Conservation (phyloP, 2,329 filamentous ascomycete species). For the Dactylella cylindrospora region DNA sequence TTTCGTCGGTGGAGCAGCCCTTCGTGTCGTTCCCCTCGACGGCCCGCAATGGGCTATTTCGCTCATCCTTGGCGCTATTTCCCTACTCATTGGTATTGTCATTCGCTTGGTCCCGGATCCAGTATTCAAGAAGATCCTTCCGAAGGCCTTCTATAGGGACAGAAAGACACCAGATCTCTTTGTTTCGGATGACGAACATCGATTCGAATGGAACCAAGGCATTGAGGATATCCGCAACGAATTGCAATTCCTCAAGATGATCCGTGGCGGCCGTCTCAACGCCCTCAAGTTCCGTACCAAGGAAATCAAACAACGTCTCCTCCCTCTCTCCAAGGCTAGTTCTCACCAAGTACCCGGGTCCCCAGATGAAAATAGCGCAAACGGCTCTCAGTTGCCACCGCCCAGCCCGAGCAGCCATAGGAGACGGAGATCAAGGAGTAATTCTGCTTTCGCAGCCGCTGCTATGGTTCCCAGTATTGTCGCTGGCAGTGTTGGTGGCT, state of each 20-base stretch:
- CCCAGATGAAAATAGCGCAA: slow-evolving; percentile 66
- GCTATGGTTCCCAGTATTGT: slow-evolving; percentile 49
- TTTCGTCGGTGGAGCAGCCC: slow-evolving; percentile 61
- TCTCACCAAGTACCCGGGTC: slow-evolving; percentile 64
- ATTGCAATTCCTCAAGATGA: slow-evolving; percentile 74
- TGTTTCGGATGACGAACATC: slow-evolving; percentile 63
- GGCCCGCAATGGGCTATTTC: slow-evolving; percentile 61
- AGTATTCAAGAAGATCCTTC: slow-evolving; percentile 58
- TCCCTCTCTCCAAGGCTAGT: slow-evolving; percentile 66
- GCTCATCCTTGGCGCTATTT: slow-evolving; percentile 57
- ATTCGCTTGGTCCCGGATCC: slow-evolving; percentile 60
- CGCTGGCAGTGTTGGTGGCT: slow-evolving; percentile 48
- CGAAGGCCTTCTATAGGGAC: slow-evolving; percentile 42
- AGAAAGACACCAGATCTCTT: slow-evolving; percentile 55
- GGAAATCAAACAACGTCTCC: slow-evolving; percentile 69
- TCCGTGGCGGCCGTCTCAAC: slow-evolving; percentile 80
- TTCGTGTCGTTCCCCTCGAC: slow-evolving; percentile 57
- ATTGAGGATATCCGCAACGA: slow-evolving; percentile 76
- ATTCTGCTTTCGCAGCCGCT: slow-evolving; percentile 59
- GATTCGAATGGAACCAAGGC: slow-evolving; percentile 69
- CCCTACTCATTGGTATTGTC: slow-evolving; percentile 57
- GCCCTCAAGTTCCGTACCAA: slow-evolving; percentile 66
- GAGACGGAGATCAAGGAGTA: slow-evolving; percentile 67
- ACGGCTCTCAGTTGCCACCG: slow-evolving; percentile 57
- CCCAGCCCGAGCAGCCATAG: slow-evolving; percentile 62